phyloP scores from a whole-genome alignment of 768 basidiomycete species.

The Cubamyces lactineus region DNA sequence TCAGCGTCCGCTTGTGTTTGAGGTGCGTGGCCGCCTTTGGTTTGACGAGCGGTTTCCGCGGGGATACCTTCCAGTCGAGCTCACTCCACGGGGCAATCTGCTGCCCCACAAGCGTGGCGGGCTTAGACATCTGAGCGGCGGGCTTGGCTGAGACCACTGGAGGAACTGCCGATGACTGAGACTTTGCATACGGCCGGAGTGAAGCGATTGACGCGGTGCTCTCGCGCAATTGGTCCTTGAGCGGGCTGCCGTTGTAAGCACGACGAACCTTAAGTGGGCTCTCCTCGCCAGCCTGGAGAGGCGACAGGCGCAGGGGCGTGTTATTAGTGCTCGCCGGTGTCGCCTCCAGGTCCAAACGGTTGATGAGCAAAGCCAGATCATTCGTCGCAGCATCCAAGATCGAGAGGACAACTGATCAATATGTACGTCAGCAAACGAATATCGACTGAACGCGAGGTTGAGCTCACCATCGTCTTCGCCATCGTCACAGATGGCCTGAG shows the following conservation, averaged over 20 bases:
- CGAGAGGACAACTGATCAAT: conserved; percentile 55
- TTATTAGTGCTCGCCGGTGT: conserved; percentile 60
- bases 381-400: conserved; percentile 81
- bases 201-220: conserved; percentile 49
- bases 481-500: conserved; percentile 52
- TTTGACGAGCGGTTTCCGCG: conserved; percentile 37
- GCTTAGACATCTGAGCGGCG: conserved; percentile 14
- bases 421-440: conserved; percentile 2
- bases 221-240: conserved; percentile 31
- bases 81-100: conserved; percentile 68
- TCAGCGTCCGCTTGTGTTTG: conserved; percentile 57
- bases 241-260: conserved; percentile 20
- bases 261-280: conserved; percentile 39
- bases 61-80: conserved; percentile 45
- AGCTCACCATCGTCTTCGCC: conserved; percentile 56
- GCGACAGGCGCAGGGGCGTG: conserved; percentile 35
- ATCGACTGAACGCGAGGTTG: not conserved
- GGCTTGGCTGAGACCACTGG: conserved; percentile 3
- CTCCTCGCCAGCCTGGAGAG: conserved; percentile 31
- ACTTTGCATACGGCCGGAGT: conserved; percentile 52
- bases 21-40: conserved; percentile 32
- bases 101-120: conserved; percentile 41
- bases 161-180: conserved; percentile 27
- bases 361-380: conserved; percentile 77
- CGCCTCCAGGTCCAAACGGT: conserved; percentile 78